Evolutionary conservation across 129 eudicot species (phyloP).

Genomic region (Arctium minus): DNA sequence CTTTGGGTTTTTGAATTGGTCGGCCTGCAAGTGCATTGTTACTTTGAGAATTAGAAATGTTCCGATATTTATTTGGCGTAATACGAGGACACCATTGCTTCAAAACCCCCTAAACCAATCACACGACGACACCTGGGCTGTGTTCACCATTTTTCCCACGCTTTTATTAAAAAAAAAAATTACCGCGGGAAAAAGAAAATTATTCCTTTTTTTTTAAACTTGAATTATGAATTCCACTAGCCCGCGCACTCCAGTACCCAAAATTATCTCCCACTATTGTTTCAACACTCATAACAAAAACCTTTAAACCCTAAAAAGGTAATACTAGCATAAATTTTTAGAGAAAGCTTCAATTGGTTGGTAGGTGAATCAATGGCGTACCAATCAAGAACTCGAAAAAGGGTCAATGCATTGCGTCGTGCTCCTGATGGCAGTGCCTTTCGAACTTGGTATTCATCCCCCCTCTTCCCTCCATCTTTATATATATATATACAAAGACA

Average conservation of each 20-base stretch:
- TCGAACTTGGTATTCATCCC: conserved; percentile 39
- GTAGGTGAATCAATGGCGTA: conserved; percentile 31
- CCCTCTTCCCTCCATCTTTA: neutral
- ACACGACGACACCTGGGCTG: conserved; percentile 26
- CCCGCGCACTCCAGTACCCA: conserved; percentile 21
- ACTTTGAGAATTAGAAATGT: neutral
- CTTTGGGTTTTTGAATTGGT: no score
- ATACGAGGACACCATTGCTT: conserved; percentile 14
- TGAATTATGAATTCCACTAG: conserved; percentile 2
- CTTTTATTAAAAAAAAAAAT: neutral
- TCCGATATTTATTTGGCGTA: neutral
- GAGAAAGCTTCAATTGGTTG: neutral
- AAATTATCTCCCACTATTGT: neutral
- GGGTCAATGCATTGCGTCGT: conserved; percentile 54
- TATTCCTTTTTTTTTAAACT: neutral
- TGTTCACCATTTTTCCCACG: conserved; percentile 4
- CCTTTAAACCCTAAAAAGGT: neutral
- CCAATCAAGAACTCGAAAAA: conserved; percentile 40
- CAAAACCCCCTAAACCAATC: conserved; percentile 8
- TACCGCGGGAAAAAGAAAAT: conserved; percentile 24
- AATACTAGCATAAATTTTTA: neutral
- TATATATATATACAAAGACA: neutral
- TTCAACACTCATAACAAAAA: neutral
- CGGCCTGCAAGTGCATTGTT: no score
- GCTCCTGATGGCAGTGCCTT: conserved; percentile 68